Evolutionary conservation across 441 rosid genomes (phyloP).

Genomic region (Aquilaria agallochum): DNA sequence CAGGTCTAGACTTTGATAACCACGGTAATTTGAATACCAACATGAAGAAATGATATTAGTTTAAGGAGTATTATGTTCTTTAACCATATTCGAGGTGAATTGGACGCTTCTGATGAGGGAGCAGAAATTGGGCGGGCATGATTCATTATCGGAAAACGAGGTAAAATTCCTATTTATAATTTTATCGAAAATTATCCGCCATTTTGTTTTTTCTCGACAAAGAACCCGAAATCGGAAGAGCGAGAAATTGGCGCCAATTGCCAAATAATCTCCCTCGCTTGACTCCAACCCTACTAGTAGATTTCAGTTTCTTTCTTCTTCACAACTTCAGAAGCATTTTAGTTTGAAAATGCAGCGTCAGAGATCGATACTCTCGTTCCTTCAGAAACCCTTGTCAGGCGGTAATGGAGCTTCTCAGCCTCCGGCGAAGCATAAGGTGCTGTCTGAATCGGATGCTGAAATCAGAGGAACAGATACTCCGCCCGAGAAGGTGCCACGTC

Average conservation of each 20-base stretch:
- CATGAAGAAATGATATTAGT: too few relatives aligned
- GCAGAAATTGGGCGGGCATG: slow-evolving; percentile 22
- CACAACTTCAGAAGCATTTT: slow-evolving; percentile 1
- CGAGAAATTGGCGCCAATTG: slow-evolving; percentile 60
- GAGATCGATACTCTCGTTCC: slow-evolving; percentile 73
- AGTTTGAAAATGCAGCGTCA: slow-evolving; percentile 73
- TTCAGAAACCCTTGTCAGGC: slow-evolving; percentile 55
- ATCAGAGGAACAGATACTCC: slow-evolving; percentile 81
- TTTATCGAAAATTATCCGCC: not conserved
- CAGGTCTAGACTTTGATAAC: not conserved
- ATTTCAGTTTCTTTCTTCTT: not conserved
- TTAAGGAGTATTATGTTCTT: too few relatives aligned
- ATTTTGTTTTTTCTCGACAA: not conserved
- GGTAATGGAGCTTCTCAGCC: slow-evolving; percentile 21
- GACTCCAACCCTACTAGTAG: not conserved
- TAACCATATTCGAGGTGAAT: not conserved
- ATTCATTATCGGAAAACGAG: not conserved
- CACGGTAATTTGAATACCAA: too few relatives aligned
- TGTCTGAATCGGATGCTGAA: slow-evolving; percentile 36
- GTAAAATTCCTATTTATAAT: not conserved
- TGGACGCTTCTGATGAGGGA: slow-evolving; percentile 15
- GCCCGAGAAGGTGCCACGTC: slow-evolving; percentile 92
- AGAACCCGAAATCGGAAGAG: slow-evolving; percentile 3
- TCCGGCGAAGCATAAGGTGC: slow-evolving; percentile 23
- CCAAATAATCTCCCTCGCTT: slow-evolving; percentile 10